phyloP scores from a whole-genome alignment of 768 basidiomycete species.

The Cyclocybe cylindracea region DNA sequence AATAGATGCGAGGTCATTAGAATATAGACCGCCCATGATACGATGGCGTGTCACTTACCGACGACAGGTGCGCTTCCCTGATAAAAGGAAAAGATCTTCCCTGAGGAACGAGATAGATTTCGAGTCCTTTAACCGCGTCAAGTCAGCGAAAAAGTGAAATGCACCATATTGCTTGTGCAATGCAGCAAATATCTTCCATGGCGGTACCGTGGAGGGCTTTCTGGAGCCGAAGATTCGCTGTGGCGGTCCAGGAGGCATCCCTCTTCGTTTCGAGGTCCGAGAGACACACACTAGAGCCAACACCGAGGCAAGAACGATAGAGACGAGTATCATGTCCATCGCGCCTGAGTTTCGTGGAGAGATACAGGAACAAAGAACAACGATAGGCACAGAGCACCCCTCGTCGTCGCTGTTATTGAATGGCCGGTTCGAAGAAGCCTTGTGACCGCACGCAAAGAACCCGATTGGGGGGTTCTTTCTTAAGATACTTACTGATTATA shows the following conservation, averaged over 20 bases:
- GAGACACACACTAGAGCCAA: neutral
- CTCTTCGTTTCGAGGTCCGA: neutral
- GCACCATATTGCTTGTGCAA: slow-evolving; percentile 23
- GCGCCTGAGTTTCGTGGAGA: too few relatives aligned
- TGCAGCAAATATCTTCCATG: slow-evolving; percentile 3
- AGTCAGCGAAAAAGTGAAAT: slow-evolving; percentile 26
- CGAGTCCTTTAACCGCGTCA: slow-evolving; percentile 16
- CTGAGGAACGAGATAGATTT: neutral
- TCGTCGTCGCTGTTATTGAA: too few relatives aligned
- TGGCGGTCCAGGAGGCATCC: slow-evolving; percentile 4
- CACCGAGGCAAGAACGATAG: too few relatives aligned
- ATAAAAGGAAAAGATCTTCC: slow-evolving; percentile 4
- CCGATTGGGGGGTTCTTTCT: too few relatives aligned
- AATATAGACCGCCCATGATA: neutral
- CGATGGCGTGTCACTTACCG: neutral
- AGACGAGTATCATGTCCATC: too few relatives aligned
- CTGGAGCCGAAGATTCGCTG: slow-evolving; percentile 2
- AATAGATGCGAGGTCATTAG: neutral
- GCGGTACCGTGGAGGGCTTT: slow-evolving; percentile 1
- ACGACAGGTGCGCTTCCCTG: slow-evolving; percentile 13
- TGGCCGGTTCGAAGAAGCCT: too few relatives aligned
- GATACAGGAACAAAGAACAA: too few relatives aligned
- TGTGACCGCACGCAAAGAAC: too few relatives aligned
- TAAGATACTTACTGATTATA: too few relatives aligned
- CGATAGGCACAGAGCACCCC: too few relatives aligned